These are phyloP conservation scores for Skeletonema tropicum DNA, from an alignment of 108 stramenopile species.

Conservation along the genomic window DNA sequence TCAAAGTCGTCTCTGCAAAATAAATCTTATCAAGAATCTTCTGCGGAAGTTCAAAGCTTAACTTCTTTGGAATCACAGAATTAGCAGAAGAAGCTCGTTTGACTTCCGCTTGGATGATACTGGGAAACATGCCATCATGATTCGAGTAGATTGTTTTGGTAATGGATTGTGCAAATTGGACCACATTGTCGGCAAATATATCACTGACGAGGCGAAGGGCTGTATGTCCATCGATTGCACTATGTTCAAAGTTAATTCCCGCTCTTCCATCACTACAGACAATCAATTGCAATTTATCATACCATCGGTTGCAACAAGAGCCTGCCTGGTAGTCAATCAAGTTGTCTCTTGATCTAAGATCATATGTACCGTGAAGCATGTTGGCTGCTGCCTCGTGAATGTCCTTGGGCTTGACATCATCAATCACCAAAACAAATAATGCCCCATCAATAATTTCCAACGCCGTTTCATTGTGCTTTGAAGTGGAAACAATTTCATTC, in stretches of 20 bases:
- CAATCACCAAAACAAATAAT: conserved; percentile 84
- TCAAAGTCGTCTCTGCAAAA: conserved; percentile 79
- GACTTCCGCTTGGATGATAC: conserved; percentile 71
- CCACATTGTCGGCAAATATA: conserved; percentile 85
- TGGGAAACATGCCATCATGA: conserved; percentile 49
- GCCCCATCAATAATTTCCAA: conserved; percentile 80
- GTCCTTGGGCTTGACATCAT: conserved; percentile 69
- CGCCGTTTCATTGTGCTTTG: conserved; percentile 57
- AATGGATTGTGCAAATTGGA: conserved; percentile 85
- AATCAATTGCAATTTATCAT: conserved; percentile 86
- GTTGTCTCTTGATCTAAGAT: conserved; percentile 45
- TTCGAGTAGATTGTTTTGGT: conserved; percentile 75
- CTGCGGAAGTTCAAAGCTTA: conserved; percentile 71
- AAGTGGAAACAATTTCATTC: conserved; percentile 48
- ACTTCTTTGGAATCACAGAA: conserved; percentile 70
- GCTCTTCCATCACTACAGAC: conserved; percentile 45
- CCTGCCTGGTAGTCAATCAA: conserved; percentile 62
- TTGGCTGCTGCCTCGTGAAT: conserved; percentile 83
- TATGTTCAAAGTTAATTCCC: conserved; percentile 79
- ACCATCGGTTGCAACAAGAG: conserved; percentile 87
- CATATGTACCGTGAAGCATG: conserved; percentile 85
- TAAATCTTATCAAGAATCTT: conserved; percentile 65
- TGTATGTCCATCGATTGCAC: conserved; percentile 90
- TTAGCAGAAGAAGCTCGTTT: conserved; percentile 52
- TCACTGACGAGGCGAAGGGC: conserved; percentile 85